Evolutionary conservation across 148 eudicot species (phyloP).

Genomic region (Vaccinium darrowii): DNA sequence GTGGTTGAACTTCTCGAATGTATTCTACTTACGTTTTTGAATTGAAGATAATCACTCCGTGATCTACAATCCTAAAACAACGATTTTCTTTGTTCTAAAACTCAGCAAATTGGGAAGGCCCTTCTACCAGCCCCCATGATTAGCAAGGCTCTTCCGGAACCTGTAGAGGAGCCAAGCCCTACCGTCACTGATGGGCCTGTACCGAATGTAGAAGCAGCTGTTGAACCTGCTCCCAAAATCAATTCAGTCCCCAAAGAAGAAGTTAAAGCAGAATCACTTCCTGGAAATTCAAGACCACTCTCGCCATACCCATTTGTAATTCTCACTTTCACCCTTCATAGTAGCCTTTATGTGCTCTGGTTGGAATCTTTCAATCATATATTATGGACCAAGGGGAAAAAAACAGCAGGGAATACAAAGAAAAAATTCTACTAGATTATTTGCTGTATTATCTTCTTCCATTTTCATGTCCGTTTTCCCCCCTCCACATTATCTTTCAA

Average conservation of each 20-base stretch:
- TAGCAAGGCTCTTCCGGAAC: slow-evolving; percentile 71
- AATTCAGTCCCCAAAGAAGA: slow-evolving; percentile 55
- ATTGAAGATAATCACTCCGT: neutral
- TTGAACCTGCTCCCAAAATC: slow-evolving; percentile 45
- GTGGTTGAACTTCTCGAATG: slow-evolving; percentile 1
- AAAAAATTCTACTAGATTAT: neutral
- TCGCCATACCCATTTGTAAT: slow-evolving; percentile 86
- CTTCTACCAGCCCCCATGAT: slow-evolving; percentile 52
- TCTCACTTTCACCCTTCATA: neutral
- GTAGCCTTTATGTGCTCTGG: neutral
- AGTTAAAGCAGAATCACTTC: slow-evolving; percentile 49
- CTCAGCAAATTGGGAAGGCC: slow-evolving; percentile 86
- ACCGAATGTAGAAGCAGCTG: slow-evolving; percentile 42
- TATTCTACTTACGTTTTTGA: neutral
- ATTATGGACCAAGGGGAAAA: neutral
- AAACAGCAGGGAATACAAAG: neutral
- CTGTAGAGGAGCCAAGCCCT: slow-evolving; percentile 47
- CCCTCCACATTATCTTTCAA: neutral
- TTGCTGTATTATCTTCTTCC: neutral
- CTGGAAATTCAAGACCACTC: slow-evolving; percentile 51
- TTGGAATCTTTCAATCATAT: neutral
- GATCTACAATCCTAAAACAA: slow-evolving; percentile 2
- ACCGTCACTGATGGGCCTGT: slow-evolving; percentile 23
- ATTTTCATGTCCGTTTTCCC: too few relatives aligned
- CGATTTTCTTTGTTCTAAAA: neutral